Conservation (phyloP, 208 protist genomes). For the Acanthamoeba royreba region DNA sequence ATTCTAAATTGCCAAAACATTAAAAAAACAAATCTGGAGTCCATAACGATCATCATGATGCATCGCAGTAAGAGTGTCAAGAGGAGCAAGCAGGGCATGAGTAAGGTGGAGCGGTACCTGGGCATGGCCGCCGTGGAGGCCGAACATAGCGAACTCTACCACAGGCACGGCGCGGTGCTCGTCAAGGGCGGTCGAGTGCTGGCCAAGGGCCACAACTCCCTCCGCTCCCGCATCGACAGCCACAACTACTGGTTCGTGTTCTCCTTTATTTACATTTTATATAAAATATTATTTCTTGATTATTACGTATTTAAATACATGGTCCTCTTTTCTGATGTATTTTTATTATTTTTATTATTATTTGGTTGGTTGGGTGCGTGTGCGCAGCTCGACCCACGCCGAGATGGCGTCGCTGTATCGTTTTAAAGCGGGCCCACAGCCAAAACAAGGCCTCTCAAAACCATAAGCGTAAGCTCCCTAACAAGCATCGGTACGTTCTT, state of each 20-base stretch:
- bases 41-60: no score
- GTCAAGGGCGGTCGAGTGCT: neutral
- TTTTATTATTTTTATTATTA: neutral
- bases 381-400: constrained; percentile 16
- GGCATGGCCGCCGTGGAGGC: neutral
- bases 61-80: no score
- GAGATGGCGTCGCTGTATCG: neutral
- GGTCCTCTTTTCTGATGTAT: neutral
- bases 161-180: neutral
- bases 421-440: neutral
- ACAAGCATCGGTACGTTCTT: neutral
- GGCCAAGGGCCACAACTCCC: neutral
- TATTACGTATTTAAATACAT: neutral
- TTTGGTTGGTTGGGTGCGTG: no score
- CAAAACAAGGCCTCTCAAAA: neutral
- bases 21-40: no score
- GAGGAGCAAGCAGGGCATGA: no score
- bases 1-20: no score
- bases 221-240: neutral
- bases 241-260: neutral
- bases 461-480: neutral
- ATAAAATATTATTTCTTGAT: neutral
- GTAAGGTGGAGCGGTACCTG: neutral
- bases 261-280: neutral
- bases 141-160: neutral